Evolutionary conservation across 495 filamentous ascomycete genomes (phyloP).

Genomic region (Tuber melanosporum): DNA sequence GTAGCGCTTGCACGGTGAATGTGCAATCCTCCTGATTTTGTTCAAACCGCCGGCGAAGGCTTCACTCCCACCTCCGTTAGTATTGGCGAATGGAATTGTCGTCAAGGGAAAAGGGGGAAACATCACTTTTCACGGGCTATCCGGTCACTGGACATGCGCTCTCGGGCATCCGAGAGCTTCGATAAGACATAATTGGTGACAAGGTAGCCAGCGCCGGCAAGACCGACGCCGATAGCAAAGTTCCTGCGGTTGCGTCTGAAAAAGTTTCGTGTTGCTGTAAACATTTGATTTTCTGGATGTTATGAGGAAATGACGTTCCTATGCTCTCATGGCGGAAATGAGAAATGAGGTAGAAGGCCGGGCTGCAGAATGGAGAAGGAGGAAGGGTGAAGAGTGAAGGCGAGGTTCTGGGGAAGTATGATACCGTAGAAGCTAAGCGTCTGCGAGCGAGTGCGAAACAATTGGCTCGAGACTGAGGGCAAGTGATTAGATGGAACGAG

Average conservation of each 20-base stretch:
- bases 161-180: conserved; percentile 84
- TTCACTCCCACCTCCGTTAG: conserved; percentile 42
- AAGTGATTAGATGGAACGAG: neutral
- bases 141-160: conserved; percentile 90
- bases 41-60: conserved; percentile 88
- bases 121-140: conserved; percentile 92
- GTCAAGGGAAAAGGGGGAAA: conserved; percentile 1
- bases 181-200: conserved; percentile 83
- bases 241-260: conserved; percentile 83
- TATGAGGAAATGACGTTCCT: conserved; percentile 9
- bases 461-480: neutral
- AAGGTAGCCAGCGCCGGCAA: conserved; percentile 84
- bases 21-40: conserved; percentile 99
- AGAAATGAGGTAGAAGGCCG: conserved; percentile 10
- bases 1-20: conserved; percentile 90
- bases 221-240: conserved; percentile 76
- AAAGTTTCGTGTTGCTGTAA: conserved; percentile 63
- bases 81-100: neutral
- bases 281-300: conserved; percentile 24
- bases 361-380: neutral
- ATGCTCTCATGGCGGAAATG: conserved; percentile 23
- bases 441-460: neutral
- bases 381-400: neutral
- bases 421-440: neutral
- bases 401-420: neutral